Percentiles rank a stretch among this genome's conserved stretches.
These are phyloP conservation scores for Torulaspora franciscae DNA, from an alignment of 805 yeast species.

Conservation along the genomic window DNA sequence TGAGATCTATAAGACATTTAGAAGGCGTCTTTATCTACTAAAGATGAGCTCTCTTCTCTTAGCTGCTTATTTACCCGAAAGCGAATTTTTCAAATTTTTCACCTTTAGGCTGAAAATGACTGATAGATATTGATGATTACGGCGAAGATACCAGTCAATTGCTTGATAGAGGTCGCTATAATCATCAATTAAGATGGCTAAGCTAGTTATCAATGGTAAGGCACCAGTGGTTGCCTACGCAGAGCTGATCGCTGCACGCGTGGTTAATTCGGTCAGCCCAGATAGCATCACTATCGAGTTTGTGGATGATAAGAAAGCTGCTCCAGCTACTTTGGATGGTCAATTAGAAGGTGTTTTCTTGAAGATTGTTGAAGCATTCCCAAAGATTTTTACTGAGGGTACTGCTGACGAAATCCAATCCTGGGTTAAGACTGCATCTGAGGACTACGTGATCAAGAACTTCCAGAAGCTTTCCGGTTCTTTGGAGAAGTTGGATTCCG, in stretches of 20 bases:
- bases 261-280: slow-evolving; percentile 52
- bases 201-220: slow-evolving; percentile 73
- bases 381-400: slow-evolving; percentile 38
- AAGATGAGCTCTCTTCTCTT: background rate
- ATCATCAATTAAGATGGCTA: slow-evolving; percentile 12
- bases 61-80: slow-evolving; percentile 7
- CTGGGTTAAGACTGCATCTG: slow-evolving; percentile 66
- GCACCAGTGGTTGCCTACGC: slow-evolving; percentile 80
- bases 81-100: slow-evolving; percentile 6
- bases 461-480: slow-evolving; percentile 77
- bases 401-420: slow-evolving; percentile 40
- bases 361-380: slow-evolving; percentile 49
- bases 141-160: background rate
- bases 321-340: slow-evolving; percentile 46
- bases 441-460: slow-evolving; percentile 72
- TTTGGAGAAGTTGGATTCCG: slow-evolving; percentile 75
- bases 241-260: slow-evolving; percentile 69
- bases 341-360: slow-evolving; percentile 44
- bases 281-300: slow-evolving; percentile 55
- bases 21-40: background rate
- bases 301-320: slow-evolving; percentile 66
- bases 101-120: background rate
- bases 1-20: background rate
- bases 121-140: background rate
- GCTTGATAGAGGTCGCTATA: background rate